Evolutionary conservation across 164 flowering plant genomes (phyloP).

Genomic region (Stephania cephalantha): DNA sequence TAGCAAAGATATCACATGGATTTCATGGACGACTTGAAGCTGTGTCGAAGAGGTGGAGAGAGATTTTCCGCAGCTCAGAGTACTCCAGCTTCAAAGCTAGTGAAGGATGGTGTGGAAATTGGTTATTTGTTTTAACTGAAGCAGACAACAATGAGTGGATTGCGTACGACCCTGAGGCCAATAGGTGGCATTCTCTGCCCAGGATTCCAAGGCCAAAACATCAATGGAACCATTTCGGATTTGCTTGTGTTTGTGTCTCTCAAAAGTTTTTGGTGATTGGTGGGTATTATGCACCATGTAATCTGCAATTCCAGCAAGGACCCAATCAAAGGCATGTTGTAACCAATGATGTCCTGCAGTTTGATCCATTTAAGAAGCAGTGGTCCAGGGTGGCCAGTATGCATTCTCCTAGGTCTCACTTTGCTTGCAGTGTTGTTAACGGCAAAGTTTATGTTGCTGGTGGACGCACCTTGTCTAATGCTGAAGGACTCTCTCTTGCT

Average conservation of each 20-base stretch:
- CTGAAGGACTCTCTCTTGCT: conserved; percentile 25
- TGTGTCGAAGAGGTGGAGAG: conserved; percentile 36
- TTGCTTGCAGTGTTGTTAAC: conserved; percentile 36
- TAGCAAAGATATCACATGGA: conserved; percentile 40
- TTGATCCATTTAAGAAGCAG: conserved; percentile 37
- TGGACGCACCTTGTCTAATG: conserved; percentile 24
- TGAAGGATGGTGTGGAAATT: conserved; percentile 37
- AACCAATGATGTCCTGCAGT: conserved; percentile 32
- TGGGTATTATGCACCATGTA: conserved; percentile 24
- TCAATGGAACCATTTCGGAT: conserved; percentile 25
- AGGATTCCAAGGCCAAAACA: conserved; percentile 11
- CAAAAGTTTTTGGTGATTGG: conserved; percentile 36
- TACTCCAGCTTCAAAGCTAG: conserved; percentile 27
- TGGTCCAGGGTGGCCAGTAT: conserved; percentile 32
- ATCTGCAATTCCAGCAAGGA: conserved; percentile 12
- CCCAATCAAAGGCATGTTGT: conserved; percentile 17
- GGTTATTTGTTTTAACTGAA: conserved; percentile 39
- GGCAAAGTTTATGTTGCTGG: conserved; percentile 50
- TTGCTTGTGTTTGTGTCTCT: conserved; percentile 32
- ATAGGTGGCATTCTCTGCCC: conserved; percentile 36
- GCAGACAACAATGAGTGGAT: conserved; percentile 26
- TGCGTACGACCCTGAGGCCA: conserved; percentile 24
- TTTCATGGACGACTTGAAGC: conserved; percentile 36
- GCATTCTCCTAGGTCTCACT: conserved; percentile 32
- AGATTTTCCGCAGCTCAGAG: conserved; percentile 25